Evolutionary conservation across 2,329 filamentous ascomycete species (phyloP).

Genomic region (Verticillium longisporum): DNA sequence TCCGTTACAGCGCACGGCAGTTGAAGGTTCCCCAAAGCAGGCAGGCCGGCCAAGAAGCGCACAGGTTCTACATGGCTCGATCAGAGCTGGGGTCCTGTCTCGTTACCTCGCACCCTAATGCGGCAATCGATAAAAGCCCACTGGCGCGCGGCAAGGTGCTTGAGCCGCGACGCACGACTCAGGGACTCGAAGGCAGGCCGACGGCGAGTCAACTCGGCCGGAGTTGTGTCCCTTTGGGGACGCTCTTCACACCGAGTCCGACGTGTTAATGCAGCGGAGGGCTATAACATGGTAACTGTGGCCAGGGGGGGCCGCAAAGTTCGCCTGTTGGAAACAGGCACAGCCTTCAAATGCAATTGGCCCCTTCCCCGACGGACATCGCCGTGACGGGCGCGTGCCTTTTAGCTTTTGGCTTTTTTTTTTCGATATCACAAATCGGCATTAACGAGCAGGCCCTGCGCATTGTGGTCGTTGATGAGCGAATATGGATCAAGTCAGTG

Average conservation of each 20-base stretch:
- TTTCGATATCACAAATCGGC: neutral
- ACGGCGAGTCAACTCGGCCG: neutral
- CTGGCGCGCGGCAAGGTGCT: slow-evolving; percentile 3
- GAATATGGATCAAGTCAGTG: neutral
- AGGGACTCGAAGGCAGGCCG: neutral
- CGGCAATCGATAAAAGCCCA: neutral
- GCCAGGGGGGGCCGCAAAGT: neutral
- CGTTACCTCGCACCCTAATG: neutral
- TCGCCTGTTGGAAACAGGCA: neutral
- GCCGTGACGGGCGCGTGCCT: neutral
- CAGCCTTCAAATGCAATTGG: neutral
- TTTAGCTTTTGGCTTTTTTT: neutral
- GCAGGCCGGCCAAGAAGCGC: neutral
- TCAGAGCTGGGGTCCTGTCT: too few species aligned
- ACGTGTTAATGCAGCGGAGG: neutral
- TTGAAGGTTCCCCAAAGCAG: neutral
- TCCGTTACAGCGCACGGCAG: neutral
- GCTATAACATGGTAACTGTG: neutral
- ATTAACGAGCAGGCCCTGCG: neutral
- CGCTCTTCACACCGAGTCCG: neutral
- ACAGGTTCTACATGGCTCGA: neutral
- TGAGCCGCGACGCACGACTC: neutral
- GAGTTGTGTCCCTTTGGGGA: neutral
- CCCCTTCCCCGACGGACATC: neutral
- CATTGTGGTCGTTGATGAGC: neutral